Percentiles rank a stretch among this genome's conserved stretches.
These are phyloP conservation scores for Globisporangium emineosum DNA, from an alignment of 352 stramenopile genomes.

Conservation along the genomic window DNA sequence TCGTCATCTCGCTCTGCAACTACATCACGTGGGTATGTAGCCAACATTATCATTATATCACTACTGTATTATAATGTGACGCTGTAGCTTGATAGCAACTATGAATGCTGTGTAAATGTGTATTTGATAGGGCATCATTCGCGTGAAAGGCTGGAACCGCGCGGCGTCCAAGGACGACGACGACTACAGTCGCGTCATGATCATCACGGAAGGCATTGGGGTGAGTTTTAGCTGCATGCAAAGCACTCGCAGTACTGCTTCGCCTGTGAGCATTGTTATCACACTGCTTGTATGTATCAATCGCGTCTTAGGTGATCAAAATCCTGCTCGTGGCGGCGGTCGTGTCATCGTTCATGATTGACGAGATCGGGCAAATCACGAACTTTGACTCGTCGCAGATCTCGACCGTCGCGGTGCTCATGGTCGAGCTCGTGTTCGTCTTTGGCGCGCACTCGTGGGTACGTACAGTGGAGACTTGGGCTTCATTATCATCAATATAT, in stretches of 20 bases:
- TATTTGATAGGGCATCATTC: conserved; percentile 57
- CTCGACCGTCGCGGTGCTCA: conserved; percentile 71
- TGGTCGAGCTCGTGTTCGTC: conserved; percentile 76
- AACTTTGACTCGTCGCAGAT: conserved; percentile 81
- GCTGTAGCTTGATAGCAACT: background rate
- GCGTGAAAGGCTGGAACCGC: conserved; percentile 78
- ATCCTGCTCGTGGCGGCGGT: conserved; percentile 76
- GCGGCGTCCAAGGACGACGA: conserved; percentile 68
- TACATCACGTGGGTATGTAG: conserved; percentile 76
- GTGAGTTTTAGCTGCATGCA: conserved; percentile 29
- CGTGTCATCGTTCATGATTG: conserved; percentile 84
- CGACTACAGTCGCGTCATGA: conserved; percentile 85
- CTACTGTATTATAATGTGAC: too few relatives aligned
- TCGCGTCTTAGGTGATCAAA: conserved; percentile 57
- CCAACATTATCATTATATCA: too few relatives aligned
- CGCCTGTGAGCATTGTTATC: background rate
- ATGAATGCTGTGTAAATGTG: background rate
- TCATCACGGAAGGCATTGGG: conserved; percentile 81
- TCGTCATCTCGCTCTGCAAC: conserved; percentile 78
- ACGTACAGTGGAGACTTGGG: conserved; percentile 8
- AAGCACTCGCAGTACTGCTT: background rate
- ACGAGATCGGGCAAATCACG: conserved; percentile 74
- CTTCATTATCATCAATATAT: conserved; percentile 1
- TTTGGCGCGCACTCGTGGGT: conserved; percentile 83
- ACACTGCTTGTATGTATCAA: background rate